Conservation (phyloP, 495 filamentous ascomycete genomes). For the Tuber microsphaerosporum region DNA sequence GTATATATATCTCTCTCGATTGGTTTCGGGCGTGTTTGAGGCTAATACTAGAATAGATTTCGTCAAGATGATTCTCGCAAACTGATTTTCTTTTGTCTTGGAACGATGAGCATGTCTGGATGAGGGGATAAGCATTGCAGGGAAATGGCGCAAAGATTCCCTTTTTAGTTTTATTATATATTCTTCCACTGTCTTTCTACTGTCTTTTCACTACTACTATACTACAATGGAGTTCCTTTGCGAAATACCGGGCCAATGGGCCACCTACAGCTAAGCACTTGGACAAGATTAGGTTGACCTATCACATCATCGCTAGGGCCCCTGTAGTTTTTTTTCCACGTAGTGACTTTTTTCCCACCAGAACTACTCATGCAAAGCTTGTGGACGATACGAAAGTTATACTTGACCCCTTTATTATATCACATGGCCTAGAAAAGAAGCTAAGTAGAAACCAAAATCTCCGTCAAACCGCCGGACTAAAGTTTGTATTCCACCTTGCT, state of each 20-base stretch:
- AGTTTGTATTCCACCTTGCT: not conserved
- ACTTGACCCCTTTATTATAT: not conserved
- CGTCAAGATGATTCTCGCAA: slow-evolving; percentile 88
- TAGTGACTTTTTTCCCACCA: not conserved
- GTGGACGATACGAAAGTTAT: not conserved
- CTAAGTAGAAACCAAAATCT: not conserved
- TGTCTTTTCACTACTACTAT: not conserved
- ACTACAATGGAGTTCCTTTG: not conserved
- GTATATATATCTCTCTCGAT: slow-evolving; percentile 46
- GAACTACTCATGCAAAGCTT: not conserved
- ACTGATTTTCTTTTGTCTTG: slow-evolving; percentile 49
- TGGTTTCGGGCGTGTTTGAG: not conserved
- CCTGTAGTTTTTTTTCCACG: not conserved
- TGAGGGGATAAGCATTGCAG: not conserved
- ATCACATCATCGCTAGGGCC: not conserved
- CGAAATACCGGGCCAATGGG: not conserved
- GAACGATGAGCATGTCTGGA: not conserved
- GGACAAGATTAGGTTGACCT: not conserved
- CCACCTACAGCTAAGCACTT: not conserved
- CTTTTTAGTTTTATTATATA: not conserved
- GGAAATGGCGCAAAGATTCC: slow-evolving; percentile 1
- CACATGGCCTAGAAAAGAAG: not conserved
- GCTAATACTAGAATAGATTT: slow-evolving; percentile 54
- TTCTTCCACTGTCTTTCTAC: not conserved
- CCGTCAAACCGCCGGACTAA: not conserved